Percentiles rank a stretch among this genome's conserved stretches.
Conservation (phyloP, 257 asterid genomes). For the Penstemon davidsonii region DNA sequence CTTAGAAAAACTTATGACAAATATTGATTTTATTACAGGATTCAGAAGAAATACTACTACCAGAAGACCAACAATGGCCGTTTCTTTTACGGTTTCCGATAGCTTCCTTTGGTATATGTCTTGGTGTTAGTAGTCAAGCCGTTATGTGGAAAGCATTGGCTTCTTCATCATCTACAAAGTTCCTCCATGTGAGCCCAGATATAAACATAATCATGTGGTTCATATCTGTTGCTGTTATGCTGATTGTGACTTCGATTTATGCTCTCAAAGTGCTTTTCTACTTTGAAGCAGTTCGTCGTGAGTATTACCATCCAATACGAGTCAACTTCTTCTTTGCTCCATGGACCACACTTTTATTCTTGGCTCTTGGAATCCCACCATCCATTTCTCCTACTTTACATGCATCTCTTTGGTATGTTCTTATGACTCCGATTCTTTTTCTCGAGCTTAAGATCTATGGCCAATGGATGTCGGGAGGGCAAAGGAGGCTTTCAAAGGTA, state of each 20-base stretch:
- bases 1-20: neutral
- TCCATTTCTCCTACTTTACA: slow-evolving; percentile 35
- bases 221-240: slow-evolving; percentile 46
- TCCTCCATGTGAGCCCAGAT: slow-evolving; percentile 45
- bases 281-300: slow-evolving; percentile 78
- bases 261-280: slow-evolving; percentile 52
- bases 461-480: slow-evolving; percentile 81
- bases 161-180: slow-evolving; percentile 45
- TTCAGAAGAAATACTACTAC: slow-evolving; percentile 57
- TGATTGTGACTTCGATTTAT: slow-evolving; percentile 35
- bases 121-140: slow-evolving; percentile 75
- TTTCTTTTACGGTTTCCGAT: slow-evolving; percentile 66
- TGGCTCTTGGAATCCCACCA: slow-evolving; percentile 60
- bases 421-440: slow-evolving; percentile 54
- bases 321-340: slow-evolving; percentile 80
- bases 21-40: slow-evolving; percentile 35
- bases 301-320: slow-evolving; percentile 71
- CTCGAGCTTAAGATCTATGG: slow-evolving; percentile 71
- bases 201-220: slow-evolving; percentile 57
- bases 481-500: slow-evolving; percentile 64
- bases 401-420: slow-evolving; percentile 48
- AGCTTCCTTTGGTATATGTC: slow-evolving; percentile 67
- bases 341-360: slow-evolving; percentile 60
- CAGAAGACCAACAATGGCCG: slow-evolving; percentile 68
- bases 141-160: slow-evolving; percentile 70